Percentiles rank a stretch among this genome's conserved stretches.
These are phyloP conservation scores for Protea cynaroides DNA, from an alignment of 164 flowering plant genomes.

Conservation along the genomic window DNA sequence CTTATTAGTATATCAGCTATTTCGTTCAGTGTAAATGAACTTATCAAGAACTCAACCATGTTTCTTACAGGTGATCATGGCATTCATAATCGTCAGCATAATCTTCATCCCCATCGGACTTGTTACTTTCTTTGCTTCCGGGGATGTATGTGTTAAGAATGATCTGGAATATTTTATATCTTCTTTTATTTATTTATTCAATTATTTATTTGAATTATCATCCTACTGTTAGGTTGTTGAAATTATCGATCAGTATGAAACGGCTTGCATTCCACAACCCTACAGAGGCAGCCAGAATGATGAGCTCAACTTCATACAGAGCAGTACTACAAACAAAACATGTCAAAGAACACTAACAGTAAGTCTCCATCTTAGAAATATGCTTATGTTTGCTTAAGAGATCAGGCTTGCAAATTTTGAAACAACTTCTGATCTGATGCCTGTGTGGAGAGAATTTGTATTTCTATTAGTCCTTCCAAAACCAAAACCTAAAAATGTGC, in stretches of 20 bases:
- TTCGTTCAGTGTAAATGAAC: background rate
- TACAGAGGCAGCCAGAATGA: slow-evolving; percentile 17
- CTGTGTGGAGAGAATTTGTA: background rate
- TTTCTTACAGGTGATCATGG: slow-evolving; percentile 67
- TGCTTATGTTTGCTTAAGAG: background rate
- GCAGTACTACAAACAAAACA: slow-evolving; percentile 30
- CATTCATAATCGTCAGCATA: slow-evolving; percentile 62
- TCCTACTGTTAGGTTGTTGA: slow-evolving; percentile 65
- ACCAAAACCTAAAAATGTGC: background rate
- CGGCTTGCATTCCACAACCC: slow-evolving; percentile 49
- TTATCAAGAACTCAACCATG: background rate
- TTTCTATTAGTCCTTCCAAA: background rate
- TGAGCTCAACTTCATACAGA: slow-evolving; percentile 51
- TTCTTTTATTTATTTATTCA: background rate
- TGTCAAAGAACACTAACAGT: slow-evolving; percentile 54
- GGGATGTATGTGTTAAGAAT: slow-evolving; percentile 49
- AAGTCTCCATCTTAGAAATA: slow-evolving; percentile 14
- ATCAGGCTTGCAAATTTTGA: background rate
- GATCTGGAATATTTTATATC: background rate
- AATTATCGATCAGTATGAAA: slow-evolving; percentile 73
- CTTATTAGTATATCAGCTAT: background rate
- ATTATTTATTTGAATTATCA: background rate
- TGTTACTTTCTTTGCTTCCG: slow-evolving; percentile 73
- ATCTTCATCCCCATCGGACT: slow-evolving; percentile 87
- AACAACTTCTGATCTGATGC: too few relatives aligned